Base-by-base conservation (phyloP, 345 rosid genomes). In the Eucalyptus cladocalyx region DNA sequence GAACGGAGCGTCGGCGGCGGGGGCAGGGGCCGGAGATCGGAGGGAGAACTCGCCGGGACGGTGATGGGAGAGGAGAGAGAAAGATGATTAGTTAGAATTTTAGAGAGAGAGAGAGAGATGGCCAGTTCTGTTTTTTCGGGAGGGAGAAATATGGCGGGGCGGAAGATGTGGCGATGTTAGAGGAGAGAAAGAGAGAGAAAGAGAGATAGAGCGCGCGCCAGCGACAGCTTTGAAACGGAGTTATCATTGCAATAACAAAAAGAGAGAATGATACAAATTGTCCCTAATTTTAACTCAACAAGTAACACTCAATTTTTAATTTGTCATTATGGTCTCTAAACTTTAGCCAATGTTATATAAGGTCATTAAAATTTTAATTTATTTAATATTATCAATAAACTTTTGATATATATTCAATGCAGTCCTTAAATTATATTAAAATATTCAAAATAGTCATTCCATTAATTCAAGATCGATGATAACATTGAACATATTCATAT, bases 81-180 rank as follows among this genome's bases (percentile, higher is more conserved):
- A 87, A 65, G 72, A 32, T 30, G 40, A 37, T 67, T 30, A 40
- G 83, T 76, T 45, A 48, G 65, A 87, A 69, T 42, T 43, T 40
- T 53, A 21, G 37, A 54, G 15, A 72, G 85, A n/a, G 53, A 58
- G 30, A 56, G 51, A 17, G 87, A 67, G 62, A 19, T 11, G 86
- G 43, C 40, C 58, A 4, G 32, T 88, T 88, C 89, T 89, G 19
- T 88, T 26, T 86, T 45, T 88, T 91, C 91, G 62, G 34, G 90
- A 91, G 89, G 90, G 37, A 91, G 93, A 93, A 95, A 94, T 93
- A 94, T 89, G 97, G 97, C 93, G 90, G 95, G 91, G 98, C 93
- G 97, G 92, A 91, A 90, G 93, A 92, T 86, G 86, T 87, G 97
- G 93, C 93, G 95, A 89, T 87, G 89, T 90, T 34, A 34, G 89